phyloP scores from a whole-genome alignment of 2,329 filamentous ascomycete species.

The Colletotrichum eremochloae region DNA sequence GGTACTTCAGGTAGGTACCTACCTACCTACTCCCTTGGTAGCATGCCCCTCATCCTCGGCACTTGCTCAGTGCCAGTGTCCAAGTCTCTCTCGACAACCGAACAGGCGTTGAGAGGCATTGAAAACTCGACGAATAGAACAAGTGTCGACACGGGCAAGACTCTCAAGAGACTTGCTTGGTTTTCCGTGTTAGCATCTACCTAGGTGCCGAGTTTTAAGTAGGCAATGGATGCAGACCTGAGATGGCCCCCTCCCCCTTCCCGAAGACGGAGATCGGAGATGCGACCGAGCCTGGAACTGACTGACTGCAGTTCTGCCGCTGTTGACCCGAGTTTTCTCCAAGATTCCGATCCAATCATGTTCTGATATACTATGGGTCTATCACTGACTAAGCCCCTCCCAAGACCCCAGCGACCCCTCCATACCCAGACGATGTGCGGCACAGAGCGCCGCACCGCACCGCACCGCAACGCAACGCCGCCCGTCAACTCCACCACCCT shows the following conservation, averaged over 20 bases:
- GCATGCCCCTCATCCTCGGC: conserved; percentile 1
- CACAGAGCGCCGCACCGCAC: conserved; percentile 9
- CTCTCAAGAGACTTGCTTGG: too few relatives aligned
- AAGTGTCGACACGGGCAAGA: neutral
- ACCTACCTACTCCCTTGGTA: too few relatives aligned
- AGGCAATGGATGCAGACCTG: neutral
- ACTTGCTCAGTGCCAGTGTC: neutral
- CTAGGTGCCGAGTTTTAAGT: neutral
- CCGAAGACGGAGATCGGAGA: conserved; percentile 28
- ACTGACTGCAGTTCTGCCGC: conserved; percentile 5
- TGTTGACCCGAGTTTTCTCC: conserved; percentile 23
- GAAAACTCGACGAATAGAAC: neutral
- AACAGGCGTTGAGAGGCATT: neutral
- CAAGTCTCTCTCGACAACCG: neutral
- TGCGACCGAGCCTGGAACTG: conserved; percentile 18
- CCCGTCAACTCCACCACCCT: conserved; percentile 15
- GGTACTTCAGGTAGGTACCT: neutral
- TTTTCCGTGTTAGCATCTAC: neutral
- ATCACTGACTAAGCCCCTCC: conserved; percentile 13
- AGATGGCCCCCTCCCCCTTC: neutral
- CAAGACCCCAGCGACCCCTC: conserved; percentile 33
- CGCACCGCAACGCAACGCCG: neutral
- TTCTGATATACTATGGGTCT: neutral
- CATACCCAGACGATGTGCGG: neutral
- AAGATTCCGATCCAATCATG: conserved; percentile 33